Conservation (phyloP, 768 basidiomycete genomes). For the Boletus tylopilopsis region DNA sequence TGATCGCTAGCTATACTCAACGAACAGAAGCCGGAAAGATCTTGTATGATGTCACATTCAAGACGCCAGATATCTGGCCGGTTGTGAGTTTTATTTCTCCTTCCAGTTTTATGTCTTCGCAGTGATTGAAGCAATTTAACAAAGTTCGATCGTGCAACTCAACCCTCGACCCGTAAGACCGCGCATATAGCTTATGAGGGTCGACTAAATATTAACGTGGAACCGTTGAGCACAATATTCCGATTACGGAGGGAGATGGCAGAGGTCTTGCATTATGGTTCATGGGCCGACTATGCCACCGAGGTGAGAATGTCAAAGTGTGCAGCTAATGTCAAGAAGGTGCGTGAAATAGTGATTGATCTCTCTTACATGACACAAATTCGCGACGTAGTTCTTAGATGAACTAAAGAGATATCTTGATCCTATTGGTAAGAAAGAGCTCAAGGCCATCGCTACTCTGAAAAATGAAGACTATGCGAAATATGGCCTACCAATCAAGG, state of each 20-base stretch:
- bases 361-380: neutral
- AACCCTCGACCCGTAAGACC: slow-evolving; percentile 60
- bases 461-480: slow-evolving; percentile 70
- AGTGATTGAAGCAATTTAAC: too few relatives aligned
- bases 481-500: slow-evolving; percentile 58
- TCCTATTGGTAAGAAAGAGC: slow-evolving; percentile 68
- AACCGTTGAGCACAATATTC: slow-evolving; percentile 63
- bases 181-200: slow-evolving; percentile 65
- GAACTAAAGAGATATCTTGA: slow-evolving; percentile 69
- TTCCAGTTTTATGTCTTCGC: neutral
- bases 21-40: slow-evolving; percentile 53
- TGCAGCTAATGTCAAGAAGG: slow-evolving; percentile 54
- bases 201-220: slow-evolving; percentile 63
- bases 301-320: slow-evolving; percentile 82
- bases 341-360: slow-evolving; percentile 20
- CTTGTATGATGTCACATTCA: slow-evolving; percentile 70
- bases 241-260: slow-evolving; percentile 68
- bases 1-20: slow-evolving; percentile 70
- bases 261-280: slow-evolving; percentile 62
- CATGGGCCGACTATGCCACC: slow-evolving; percentile 80
- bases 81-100: slow-evolving; percentile 42
- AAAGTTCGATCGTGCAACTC: slow-evolving; percentile 74
- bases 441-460: slow-evolving; percentile 58
- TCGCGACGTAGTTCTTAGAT: slow-evolving; percentile 57
- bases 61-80: slow-evolving; percentile 78